Evolutionary conservation across 331 rosid genomes (phyloP), one percentile per base, ranked within the genome.

Genomic region (Malus hybrid): DNA sequence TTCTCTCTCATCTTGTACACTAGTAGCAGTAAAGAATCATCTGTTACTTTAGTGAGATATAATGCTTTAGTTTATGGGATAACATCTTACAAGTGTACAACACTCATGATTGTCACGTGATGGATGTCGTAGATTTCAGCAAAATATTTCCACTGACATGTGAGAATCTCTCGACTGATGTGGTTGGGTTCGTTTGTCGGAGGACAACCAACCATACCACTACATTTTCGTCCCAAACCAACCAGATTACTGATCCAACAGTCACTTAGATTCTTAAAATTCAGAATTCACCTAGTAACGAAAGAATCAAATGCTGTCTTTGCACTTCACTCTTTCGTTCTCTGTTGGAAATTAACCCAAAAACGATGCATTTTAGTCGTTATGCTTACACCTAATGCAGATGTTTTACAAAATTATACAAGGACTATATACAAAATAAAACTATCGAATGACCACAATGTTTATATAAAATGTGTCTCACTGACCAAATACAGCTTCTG

Each of bases 401-500:
- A 48, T 1, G 7, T 48, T 14, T 48, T 48, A 48, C 1, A 48
- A 48, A 48, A 13, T 48, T 3, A 70, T 3, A 33, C 52, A 32
- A 63, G 67, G 70, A 46, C 20, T 36, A 36, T 69, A 33, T 5
- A 15, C 55, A 48, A 15, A 19, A 16, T 24, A 20, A 44, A n/a
- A 16, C 31, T 55, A 27, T 7, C 11, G 11, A 13, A 48, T 5
- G 34, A 19, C 54, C 36, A 46, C 2, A 34, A 7, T 1, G 3
- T 63, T 28, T 65, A 78, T 36, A 2, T 73, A 72, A 80, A 82
- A 48, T 56, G 88, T 64, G 89, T 90, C 80, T 85, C 74, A 5
- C 61, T 76, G 70, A 82, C 90, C 33, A 92, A 78, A 83, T 94
- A 88, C 80, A 94, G 81, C 86, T 86, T 94, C 86, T 94, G 92